Evolutionary conservation across 306 rosid species (phyloP).

Genomic region (Medicago ruthenica): DNA sequence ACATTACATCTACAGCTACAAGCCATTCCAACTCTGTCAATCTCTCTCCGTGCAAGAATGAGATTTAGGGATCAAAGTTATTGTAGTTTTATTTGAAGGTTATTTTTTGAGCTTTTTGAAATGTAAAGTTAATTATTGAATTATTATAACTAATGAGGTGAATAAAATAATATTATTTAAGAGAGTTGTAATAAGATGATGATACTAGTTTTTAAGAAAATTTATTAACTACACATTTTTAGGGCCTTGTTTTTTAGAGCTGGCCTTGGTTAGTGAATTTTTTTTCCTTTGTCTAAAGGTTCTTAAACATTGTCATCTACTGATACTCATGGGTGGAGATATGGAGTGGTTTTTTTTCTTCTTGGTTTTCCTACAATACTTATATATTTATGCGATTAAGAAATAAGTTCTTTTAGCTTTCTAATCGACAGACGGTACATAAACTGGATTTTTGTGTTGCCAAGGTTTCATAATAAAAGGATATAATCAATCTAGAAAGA

Average conservation of each 20-base stretch:
- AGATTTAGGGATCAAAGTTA: neutral
- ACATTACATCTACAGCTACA: slow-evolving; percentile 46
- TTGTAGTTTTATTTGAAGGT: neutral
- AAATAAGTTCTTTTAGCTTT: slow-evolving; percentile 11
- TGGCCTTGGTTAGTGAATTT: neutral
- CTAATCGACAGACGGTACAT: slow-evolving; percentile 2
- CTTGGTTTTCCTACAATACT: neutral
- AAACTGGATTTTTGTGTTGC: neutral
- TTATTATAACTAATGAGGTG: neutral
- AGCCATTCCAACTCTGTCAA: slow-evolving; percentile 37
- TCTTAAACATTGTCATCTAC: slow-evolving; percentile 16
- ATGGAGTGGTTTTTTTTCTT: neutral
- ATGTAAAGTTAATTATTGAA: neutral
- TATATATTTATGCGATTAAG: neutral
- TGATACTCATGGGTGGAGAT: neutral
- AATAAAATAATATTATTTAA: neutral
- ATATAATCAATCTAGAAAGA: slow-evolving; percentile 11
- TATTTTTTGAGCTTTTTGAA: neutral
- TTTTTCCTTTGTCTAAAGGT: neutral
- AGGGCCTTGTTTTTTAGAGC: neutral
- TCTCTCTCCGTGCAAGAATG: slow-evolving; percentile 65
- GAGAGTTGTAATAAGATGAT: neutral
- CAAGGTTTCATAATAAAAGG: slow-evolving; percentile 14
- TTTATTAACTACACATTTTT: neutral
- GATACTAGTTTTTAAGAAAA: neutral